Conservation (phyloP, 371 early-diverging fungal species). For the Amoeboaphelidium protococcarum region DNA sequence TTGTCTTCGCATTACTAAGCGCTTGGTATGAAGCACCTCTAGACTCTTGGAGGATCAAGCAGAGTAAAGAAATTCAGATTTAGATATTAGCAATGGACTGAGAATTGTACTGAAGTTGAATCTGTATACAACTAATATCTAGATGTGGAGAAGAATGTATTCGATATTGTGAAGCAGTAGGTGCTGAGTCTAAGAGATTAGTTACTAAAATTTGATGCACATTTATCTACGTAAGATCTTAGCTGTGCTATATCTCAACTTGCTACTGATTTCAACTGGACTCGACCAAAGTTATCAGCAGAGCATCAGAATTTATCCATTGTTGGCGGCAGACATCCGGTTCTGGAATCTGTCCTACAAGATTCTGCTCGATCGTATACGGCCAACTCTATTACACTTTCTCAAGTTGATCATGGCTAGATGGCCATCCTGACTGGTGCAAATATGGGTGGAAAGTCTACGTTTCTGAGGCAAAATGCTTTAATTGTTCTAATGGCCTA, state of each 20-base stretch:
- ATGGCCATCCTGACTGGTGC: not conserved
- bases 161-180: not conserved
- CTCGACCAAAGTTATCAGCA: too few relatives aligned
- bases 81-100: not conserved
- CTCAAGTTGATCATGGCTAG: too few relatives aligned
- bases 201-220: too few relatives aligned
- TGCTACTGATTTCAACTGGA: too few relatives aligned
- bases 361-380: too few relatives aligned
- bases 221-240: too few relatives aligned
- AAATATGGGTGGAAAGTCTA: not conserved
- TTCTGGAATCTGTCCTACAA: too few relatives aligned
- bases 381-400: too few relatives aligned
- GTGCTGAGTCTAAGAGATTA: too few relatives aligned
- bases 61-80: not conserved
- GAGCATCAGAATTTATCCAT: not conserved
- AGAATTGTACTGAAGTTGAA: not conserved
- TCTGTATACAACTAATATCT: not conserved
- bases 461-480: slow-evolving; percentile 23
- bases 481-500: slow-evolving; percentile 72
- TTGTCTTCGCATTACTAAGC: too few relatives aligned
- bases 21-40: too few relatives aligned
- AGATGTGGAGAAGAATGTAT: not conserved
- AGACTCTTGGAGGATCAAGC: not conserved
- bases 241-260: too few relatives aligned
- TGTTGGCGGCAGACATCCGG: slow-evolving; percentile 2